Conservation (phyloP, 805 yeast species). For the Kodamaea lidongshanica region DNA sequence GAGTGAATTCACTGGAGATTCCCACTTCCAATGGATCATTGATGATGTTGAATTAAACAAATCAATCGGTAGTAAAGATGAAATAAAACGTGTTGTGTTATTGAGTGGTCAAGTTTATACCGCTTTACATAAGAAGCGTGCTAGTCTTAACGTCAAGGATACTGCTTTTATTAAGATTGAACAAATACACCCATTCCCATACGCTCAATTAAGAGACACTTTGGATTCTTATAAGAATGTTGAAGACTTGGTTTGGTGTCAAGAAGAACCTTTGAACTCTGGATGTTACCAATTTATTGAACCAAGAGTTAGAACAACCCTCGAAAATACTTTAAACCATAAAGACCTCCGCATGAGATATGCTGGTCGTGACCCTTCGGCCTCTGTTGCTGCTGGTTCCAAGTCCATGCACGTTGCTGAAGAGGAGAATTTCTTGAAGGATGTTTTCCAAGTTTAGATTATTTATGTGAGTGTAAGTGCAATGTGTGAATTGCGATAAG, state of each 20-base stretch:
- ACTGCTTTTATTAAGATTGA: slow-evolving; percentile 88
- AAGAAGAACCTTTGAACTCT: slow-evolving; percentile 98
- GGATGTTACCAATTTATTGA: slow-evolving; percentile 77
- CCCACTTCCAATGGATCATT: slow-evolving; percentile 92
- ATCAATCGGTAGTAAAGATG: slow-evolving; percentile 68
- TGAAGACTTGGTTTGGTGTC: slow-evolving; percentile 92
- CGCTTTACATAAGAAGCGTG: slow-evolving; percentile 86
- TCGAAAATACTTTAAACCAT: slow-evolving; percentile 70
- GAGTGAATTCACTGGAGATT: slow-evolving; percentile 82
- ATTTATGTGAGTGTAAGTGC: slow-evolving; percentile 1
- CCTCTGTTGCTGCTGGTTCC: slow-evolving; percentile 96
- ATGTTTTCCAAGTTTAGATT: slow-evolving; percentile 46
- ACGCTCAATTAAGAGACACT: slow-evolving; percentile 81
- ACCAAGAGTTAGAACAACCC: slow-evolving; percentile 76
- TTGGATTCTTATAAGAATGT: slow-evolving; percentile 73
- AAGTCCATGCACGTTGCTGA: slow-evolving; percentile 83
- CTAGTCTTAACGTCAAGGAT: slow-evolving; percentile 61
- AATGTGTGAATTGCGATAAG: too few relatives aligned
- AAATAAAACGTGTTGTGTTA: slow-evolving; percentile 79
- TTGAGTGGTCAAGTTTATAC: slow-evolving; percentile 94
- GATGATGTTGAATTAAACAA: slow-evolving; percentile 87
- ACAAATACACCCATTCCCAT: slow-evolving; percentile 99
- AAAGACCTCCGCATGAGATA: slow-evolving; percentile 60
- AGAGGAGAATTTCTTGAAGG: slow-evolving; percentile 80
- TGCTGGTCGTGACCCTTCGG: slow-evolving; percentile 97